phyloP scores from a whole-genome alignment of 179 eudicot species.

The Drosera spatulata region DNA sequence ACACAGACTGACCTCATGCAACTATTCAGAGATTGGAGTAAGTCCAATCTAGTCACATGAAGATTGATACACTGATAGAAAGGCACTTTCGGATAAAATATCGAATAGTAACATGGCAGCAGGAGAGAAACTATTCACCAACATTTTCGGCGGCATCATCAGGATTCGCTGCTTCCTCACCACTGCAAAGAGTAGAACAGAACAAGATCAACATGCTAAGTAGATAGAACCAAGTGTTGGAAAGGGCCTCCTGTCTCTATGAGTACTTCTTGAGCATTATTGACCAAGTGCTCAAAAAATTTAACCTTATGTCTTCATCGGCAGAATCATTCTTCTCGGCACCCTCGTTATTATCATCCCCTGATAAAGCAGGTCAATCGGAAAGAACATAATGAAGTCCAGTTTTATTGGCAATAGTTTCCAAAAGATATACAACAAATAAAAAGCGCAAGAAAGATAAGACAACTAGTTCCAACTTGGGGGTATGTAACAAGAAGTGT shows the following conservation, averaged over 20 bases:
- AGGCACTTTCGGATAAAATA: too few species aligned
- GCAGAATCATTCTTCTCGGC: constrained; percentile 26
- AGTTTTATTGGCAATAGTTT: background rate
- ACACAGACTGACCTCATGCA: too few species aligned
- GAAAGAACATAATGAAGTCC: too few species aligned
- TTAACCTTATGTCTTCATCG: constrained; percentile 47
- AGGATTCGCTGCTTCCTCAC: constrained; percentile 25
- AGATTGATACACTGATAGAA: too few species aligned
- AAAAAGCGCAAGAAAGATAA: too few species aligned
- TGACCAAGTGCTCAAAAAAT: background rate
- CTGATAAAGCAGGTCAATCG: constrained; percentile 9
- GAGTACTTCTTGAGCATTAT: too few species aligned
- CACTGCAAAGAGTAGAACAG: constrained; percentile 23
- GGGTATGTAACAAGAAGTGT: background rate
- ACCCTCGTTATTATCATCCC: constrained; percentile 48
- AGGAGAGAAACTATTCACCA: constrained; percentile 19
- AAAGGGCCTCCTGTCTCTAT: too few species aligned
- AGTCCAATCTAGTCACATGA: too few species aligned
- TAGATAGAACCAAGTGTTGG: too few species aligned
- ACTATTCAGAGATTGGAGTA: too few species aligned
- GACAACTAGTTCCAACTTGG: too few species aligned
- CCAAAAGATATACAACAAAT: background rate
- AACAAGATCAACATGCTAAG: background rate
- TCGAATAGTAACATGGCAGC: constrained; percentile 1
- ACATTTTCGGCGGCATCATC: constrained; percentile 38